Evolutionary conservation across 768 basidiomycete species (phyloP), one percentile per base, ranked within the genome.

Genomic region (Boletus eberwhitei): DNA sequence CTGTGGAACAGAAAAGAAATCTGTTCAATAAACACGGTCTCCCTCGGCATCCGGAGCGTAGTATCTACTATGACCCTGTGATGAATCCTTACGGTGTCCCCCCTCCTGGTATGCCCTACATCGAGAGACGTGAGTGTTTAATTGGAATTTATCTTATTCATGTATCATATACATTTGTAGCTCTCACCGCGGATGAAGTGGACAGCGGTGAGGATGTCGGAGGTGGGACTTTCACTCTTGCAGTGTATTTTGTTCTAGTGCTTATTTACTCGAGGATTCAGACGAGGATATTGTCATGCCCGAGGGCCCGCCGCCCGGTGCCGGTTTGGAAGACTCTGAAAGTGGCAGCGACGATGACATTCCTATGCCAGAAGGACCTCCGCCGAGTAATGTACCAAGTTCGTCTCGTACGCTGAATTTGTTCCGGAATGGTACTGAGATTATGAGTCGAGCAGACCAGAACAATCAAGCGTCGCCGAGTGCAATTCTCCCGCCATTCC

Each of bases 81-180:
- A 86, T 95, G 83, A 98, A 98, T 67, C 93, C 93, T 22, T 94
- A 79, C 66, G 95, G 94, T 29, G 90, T 93, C 17, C 85, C 95
- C 19, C 95, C 95, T 39, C 96, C 95, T 13, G 96, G 96, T 8
- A 92, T 97, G 93, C 93, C 91, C n/a, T 98, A 97, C 71, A 74
- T 82, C 53, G 92, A 98, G 68, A 73, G 87, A 74, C 81, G 94
- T 95, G 62, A 73, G 88, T 76, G 5, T 35, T n/a, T 34, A 22
- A 47, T 54, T 36, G 14, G 38, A 40, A 42, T 42, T 22, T 9
- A 41, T 43, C 41, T 22, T 17, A 37, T 49, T 52, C 22, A 19
- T 8, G 21, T 26, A 9, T 22, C 57, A 19, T 22, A 54, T 29
- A 57, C 41, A 29, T 59, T 54, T 37, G 4, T 59, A 90, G 88